Evolutionary conservation across 192 early-diverging fungal genomes (phyloP).

Genomic region (Mortierella claussenii): DNA sequence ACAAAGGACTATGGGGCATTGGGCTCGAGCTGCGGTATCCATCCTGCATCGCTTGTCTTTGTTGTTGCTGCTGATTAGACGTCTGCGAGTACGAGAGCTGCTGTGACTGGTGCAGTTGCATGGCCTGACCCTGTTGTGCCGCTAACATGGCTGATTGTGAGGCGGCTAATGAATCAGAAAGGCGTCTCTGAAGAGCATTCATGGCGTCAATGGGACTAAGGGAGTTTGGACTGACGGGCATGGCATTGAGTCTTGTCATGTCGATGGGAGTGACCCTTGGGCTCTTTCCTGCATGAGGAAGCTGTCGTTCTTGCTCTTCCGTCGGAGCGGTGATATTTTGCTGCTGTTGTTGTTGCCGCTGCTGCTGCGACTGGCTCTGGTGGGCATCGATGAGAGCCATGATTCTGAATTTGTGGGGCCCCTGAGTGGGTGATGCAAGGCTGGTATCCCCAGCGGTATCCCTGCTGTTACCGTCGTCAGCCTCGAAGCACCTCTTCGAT

Average conservation of each 20-base stretch:
- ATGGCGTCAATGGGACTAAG: conserved; percentile 36
- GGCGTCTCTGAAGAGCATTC: conserved; percentile 20
- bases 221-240: conserved; percentile 26
- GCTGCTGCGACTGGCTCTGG: conserved; percentile 24
- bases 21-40: conserved; percentile 37
- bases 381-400: conserved; percentile 53
- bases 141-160: not conserved
- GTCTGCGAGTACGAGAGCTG: conserved; percentile 10
- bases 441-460: not conserved
- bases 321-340: not conserved
- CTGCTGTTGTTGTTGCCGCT: conserved; percentile 20
- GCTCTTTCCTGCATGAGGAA: not conserved
- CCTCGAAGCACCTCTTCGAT: conserved; percentile 38
- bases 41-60: conserved; percentile 1
- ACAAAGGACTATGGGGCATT: conserved; percentile 24
- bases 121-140: not conserved
- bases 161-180: conserved; percentile 17
- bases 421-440: conserved; percentile 33
- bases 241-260: not conserved
- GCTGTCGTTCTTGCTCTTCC: not conserved
- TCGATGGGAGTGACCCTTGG: conserved; percentile 12
- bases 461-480: conserved; percentile 6
- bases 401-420: conserved; percentile 48
- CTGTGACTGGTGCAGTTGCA: conserved; percentile 14
- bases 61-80: conserved; percentile 5